Evolutionary conservation across 331 rosid species (phyloP).

Genomic region (Stylosanthes scabra): DNA sequence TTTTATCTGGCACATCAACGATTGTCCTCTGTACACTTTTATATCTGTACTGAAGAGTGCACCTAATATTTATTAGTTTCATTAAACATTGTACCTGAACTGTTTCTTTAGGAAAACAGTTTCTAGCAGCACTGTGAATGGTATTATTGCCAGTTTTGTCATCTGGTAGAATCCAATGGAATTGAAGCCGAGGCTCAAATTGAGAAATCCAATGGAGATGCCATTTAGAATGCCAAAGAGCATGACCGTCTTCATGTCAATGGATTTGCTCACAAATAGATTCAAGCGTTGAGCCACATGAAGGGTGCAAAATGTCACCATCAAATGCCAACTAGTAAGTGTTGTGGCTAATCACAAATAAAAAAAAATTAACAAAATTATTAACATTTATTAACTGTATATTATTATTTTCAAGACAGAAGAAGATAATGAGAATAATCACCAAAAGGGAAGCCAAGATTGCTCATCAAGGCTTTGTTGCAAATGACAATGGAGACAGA

Average conservation of each 20-base stretch:
- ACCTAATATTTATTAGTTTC: too few species aligned
- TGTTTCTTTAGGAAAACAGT: constrained; percentile 83
- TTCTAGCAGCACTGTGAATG: constrained; percentile 90
- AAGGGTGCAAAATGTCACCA: constrained; percentile 95
- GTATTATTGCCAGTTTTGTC: constrained; percentile 99
- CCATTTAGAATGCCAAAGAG: constrained; percentile 95
- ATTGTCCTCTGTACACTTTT: too few species aligned
- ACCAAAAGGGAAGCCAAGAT: constrained; percentile 99
- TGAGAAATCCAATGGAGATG: constrained; percentile 91
- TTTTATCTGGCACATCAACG: too few species aligned
- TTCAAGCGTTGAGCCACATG: constrained; percentile 88
- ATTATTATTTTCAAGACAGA: neutral
- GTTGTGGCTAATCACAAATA: constrained; percentile 70
- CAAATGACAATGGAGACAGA: constrained; percentile 99
- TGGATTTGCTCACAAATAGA: constrained; percentile 73
- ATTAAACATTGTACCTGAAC: constrained; percentile 68
- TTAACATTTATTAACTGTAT: neutral
- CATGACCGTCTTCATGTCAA: constrained; percentile 82
- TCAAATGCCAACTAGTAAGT: constrained; percentile 97
- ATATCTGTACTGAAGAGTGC: too few species aligned
- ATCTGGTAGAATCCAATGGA: constrained; percentile 99
- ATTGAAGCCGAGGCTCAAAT: constrained; percentile 95
- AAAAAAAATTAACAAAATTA: neutral
- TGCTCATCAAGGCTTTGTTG: constrained; percentile 99
- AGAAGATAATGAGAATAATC: constrained; percentile 15